Conservation (phyloP, 2,329 filamentous ascomycete genomes). For the Colletotrichum liaoningense region DNA sequence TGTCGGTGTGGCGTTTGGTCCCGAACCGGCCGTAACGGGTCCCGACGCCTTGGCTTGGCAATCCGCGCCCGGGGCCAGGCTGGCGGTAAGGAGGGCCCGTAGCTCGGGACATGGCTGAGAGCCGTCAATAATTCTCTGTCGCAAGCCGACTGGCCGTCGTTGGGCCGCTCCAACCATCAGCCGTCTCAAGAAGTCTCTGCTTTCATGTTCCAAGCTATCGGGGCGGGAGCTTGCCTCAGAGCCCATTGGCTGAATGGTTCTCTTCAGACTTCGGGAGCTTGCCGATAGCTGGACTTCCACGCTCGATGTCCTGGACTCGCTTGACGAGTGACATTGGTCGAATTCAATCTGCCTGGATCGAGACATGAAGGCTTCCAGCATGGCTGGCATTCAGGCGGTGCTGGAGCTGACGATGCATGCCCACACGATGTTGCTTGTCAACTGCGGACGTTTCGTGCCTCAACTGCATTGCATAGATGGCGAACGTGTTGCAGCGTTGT, state of each 20-base stretch:
- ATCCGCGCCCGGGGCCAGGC: not conserved
- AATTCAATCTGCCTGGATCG: not conserved
- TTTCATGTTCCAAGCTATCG: not conserved
- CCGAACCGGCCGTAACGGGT: slow-evolving; percentile 5
- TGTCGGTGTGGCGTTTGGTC: not conserved
- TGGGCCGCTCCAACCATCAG: not conserved
- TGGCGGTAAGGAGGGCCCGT: not conserved
- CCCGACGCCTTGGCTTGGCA: slow-evolving; percentile 11
- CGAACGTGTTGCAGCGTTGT: too few relatives aligned
- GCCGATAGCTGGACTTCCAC: not conserved
- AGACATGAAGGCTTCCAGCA: not conserved
- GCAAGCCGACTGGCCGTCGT: not conserved
- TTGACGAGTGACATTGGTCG: too few relatives aligned
- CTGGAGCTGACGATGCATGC: too few relatives aligned
- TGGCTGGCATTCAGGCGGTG: too few relatives aligned
- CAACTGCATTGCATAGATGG: too few relatives aligned
- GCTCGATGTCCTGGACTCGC: too few relatives aligned
- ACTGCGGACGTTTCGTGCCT: too few relatives aligned
- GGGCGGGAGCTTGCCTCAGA: not conserved
- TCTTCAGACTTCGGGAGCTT: not conserved
- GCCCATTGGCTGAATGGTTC: not conserved
- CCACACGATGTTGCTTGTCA: too few relatives aligned
- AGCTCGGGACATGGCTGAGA: not conserved
- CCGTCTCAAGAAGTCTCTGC: not conserved
- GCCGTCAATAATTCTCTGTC: not conserved